Base-by-base conservation (phyloP, 106 monocot genomes). In the Platanthera zijinensis region DNA sequence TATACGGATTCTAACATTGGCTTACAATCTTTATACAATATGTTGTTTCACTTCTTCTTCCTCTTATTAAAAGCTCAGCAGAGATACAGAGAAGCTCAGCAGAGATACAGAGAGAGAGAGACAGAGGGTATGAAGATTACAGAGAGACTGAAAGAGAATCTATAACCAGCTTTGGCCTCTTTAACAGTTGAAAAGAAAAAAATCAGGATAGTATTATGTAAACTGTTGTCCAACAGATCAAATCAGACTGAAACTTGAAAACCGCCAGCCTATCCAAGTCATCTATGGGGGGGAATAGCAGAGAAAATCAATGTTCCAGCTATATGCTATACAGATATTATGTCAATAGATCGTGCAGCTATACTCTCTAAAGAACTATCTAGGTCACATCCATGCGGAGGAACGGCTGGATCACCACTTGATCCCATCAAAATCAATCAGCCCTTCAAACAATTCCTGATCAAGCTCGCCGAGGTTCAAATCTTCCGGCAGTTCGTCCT, bases 381-480 rank as follows among this genome's bases (percentile, higher is more conserved):
- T 48, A 46, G 8, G 10, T 48, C 70, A 70, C n/a, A 14, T 47
- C 14, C 32, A 32, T 5, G 32, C 11, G 18, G 32, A 66, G 32
- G 32, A 53, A 10, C 52, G 4, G 52, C 12, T 10, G 66, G 10
- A 66, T 66, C 66, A 66, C 66, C 66, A 66, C 25, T 66, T 30
- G 32, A 70, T 70, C 48, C 70, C 70, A 70, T 70, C 70, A 7
- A 70, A 17, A 70, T 70, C 70, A 7, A 70, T 14, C 14, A 70
- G 70, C 17, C 48, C 70, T 70, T 47, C 47, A 14, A 48, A 70
- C 5, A 70, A 48, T 11, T 81, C 75, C 8, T 81, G 68, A 69
- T 81, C 80, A 39, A 81, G 17, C 8, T 75, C 80, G 3, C 82
- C 85, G 59, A 89, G 45, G 74, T 90, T 82, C 79, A 85, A 50